These are phyloP conservation scores for Juncus inflexus DNA, from an alignment of 176 grass and related monocot species.

Conservation along the genomic window DNA sequence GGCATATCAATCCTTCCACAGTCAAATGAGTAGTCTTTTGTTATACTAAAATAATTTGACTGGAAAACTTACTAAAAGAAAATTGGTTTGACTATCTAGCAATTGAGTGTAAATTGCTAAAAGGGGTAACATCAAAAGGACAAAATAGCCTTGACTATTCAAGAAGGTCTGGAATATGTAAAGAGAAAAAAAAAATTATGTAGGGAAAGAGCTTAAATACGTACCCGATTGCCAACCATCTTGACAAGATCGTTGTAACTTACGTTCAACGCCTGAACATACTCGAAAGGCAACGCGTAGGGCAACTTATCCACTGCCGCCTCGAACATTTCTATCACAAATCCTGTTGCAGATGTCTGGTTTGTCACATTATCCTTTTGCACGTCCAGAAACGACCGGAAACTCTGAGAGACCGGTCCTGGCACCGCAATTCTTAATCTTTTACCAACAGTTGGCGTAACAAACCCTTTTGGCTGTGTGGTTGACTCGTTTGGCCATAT, in stretches of 20 bases:
- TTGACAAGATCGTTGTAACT: conserved; percentile 44
- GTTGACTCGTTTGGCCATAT: conserved; percentile 43
- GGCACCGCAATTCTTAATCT: conserved; percentile 44
- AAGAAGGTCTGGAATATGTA: background rate
- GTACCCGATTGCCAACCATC: conserved; percentile 37
- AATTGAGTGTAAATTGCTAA: too few species aligned
- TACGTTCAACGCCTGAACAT: conserved; percentile 29
- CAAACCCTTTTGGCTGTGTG: conserved; percentile 43
- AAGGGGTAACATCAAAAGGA: too few species aligned
- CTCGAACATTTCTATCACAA: conserved; percentile 83
- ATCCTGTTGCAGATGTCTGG: conserved; percentile 41
- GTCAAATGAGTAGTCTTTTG: too few species aligned
- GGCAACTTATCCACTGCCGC: conserved; percentile 70
- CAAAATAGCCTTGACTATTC: too few species aligned
- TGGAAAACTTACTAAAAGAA: too few species aligned
- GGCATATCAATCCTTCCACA: too few species aligned
- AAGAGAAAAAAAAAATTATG: background rate
- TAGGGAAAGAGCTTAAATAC: conserved; percentile 2
- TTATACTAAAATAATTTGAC: too few species aligned
- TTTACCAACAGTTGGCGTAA: conserved; percentile 26
- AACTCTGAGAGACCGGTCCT: conserved; percentile 20
- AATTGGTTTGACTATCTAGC: too few species aligned
- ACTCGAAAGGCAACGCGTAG: conserved; percentile 76
- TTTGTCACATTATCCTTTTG: conserved; percentile 35
- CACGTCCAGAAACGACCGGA: conserved; percentile 36